These are phyloP conservation scores for Skeletonema potamos DNA, from an alignment of 108 stramenopile genomes.

Conservation along the genomic window DNA sequence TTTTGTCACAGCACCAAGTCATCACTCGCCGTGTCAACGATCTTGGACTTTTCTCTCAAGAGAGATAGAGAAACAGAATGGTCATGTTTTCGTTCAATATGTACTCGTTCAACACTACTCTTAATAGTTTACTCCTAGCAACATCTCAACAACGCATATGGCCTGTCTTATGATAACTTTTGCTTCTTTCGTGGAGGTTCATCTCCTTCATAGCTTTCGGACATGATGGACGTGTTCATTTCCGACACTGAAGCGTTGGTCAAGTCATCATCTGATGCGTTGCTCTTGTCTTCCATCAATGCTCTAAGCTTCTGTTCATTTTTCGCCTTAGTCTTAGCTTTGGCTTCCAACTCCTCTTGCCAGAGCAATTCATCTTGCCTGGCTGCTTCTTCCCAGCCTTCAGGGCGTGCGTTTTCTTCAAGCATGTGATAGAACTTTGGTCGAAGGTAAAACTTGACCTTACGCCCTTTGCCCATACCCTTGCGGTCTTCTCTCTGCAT, in stretches of 20 bases:
- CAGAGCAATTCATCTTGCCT: conserved; percentile 62
- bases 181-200: conserved; percentile 7
- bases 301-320: conserved; percentile 35
- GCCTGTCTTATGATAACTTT: neutral
- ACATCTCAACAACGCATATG: no score
- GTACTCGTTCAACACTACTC: no score
- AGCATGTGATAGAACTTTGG: conserved; percentile 83
- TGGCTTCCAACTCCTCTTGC: conserved; percentile 36
- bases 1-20: no score
- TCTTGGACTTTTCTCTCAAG: no score
- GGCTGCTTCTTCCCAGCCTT: conserved; percentile 77
- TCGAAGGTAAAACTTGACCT: conserved; percentile 78
- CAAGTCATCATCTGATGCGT: conserved; percentile 11
- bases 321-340: conserved; percentile 31
- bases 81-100: no score
- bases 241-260: conserved; percentile 11
- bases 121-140: no score
- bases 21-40: no score
- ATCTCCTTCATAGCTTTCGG: conserved; percentile 5
- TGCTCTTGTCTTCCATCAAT: conserved; percentile 28
- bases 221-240: conserved; percentile 10
- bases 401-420: conserved; percentile 65
- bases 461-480: conserved; percentile 61
- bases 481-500: conserved; percentile 27
- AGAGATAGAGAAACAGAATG: no score